phyloP scores from a whole-genome alignment of 352 stramenopile species.

The Globisporangium cederbergense region DNA sequence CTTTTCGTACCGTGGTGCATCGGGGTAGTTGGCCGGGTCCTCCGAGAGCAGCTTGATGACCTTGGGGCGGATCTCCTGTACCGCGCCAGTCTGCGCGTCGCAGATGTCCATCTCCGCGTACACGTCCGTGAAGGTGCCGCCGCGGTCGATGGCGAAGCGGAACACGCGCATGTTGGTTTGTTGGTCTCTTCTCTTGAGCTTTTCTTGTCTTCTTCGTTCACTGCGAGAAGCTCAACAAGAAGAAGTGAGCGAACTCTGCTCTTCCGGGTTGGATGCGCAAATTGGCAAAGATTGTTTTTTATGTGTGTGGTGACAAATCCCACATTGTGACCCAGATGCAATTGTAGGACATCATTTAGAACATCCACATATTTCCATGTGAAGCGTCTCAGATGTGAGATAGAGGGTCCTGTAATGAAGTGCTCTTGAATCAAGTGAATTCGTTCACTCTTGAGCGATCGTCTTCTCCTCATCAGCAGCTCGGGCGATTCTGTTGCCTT shows the following conservation, averaged over 20 bases:
- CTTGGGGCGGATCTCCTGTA: constrained; percentile 51
- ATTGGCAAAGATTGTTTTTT: not conserved
- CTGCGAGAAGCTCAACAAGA: not conserved
- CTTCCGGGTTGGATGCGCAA: not conserved
- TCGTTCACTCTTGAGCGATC: too few relatives aligned
- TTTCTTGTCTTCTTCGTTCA: not conserved
- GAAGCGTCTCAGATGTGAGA: too few relatives aligned
- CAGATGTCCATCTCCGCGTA: constrained; percentile 91
- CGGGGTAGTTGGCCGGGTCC: constrained; percentile 96
- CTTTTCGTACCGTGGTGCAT: constrained; percentile 89
- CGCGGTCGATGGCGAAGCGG: constrained; percentile 96
- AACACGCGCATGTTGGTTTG: constrained; percentile 52
- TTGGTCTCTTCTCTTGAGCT: not conserved
- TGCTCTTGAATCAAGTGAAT: too few relatives aligned
- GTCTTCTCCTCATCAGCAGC: not conserved
- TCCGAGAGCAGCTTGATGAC: constrained; percentile 98
- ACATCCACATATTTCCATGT: not conserved
- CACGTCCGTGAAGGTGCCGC: constrained; percentile 98
- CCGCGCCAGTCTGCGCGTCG: constrained; percentile 35
- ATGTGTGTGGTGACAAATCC: too few relatives aligned
- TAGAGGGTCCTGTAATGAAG: too few relatives aligned
- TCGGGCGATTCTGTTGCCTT: not conserved
- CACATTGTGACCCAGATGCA: not conserved
- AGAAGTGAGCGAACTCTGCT: too few relatives aligned
- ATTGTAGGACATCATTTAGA: not conserved